A percentile compares a stretch with the other conserved stretches of the same genome.
Evolutionary conservation across 139 green algal genomes (phyloP).

Genomic region (Diplosphaera chodatii): DNA sequence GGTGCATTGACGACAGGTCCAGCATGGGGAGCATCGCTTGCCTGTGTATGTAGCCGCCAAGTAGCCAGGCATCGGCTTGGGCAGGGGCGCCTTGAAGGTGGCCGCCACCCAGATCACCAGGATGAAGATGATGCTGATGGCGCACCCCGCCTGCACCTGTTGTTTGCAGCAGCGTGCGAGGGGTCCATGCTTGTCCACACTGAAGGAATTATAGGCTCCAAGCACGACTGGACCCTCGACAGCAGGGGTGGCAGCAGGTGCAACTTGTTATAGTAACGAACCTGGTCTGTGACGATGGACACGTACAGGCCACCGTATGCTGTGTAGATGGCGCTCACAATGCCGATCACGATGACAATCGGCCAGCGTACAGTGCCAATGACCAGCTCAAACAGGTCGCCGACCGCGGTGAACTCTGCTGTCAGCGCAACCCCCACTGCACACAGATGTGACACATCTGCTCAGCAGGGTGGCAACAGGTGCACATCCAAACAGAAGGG

Average conservation of each 20-base stretch:
- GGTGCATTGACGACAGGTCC: too few species aligned
- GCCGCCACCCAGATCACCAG: conserved; percentile 58
- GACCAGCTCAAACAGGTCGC: conserved; percentile 56
- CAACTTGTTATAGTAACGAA: too few species aligned
- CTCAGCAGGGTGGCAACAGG: too few species aligned
- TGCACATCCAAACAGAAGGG: too few species aligned
- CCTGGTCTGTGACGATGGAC: conserved; percentile 74
- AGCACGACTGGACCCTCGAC: too few species aligned
- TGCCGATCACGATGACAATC: conserved; percentile 64
- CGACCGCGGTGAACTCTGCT: conserved; percentile 62
- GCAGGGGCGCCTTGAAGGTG: conserved; percentile 51
- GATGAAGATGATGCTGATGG: conserved; percentile 44
- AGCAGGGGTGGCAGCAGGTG: too few species aligned
- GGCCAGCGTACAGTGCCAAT: conserved; percentile 42
- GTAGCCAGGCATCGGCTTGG: conserved; percentile 39
- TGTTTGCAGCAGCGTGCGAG: background rate
- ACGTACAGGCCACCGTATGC: conserved; percentile 59
- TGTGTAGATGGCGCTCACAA: conserved; percentile 60
- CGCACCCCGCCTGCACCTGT: conserved; percentile 16
- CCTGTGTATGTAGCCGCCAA: conserved; percentile 32
- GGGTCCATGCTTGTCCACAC: too few species aligned
- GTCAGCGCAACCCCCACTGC: conserved; percentile 32
- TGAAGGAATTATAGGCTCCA: too few species aligned
- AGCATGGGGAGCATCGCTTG: too few species aligned
- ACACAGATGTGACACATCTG: too few species aligned